Evolutionary conservation across 1,284 basidiomycete genomes (phyloP).

Genomic region (Hymenochaete sp.): DNA sequence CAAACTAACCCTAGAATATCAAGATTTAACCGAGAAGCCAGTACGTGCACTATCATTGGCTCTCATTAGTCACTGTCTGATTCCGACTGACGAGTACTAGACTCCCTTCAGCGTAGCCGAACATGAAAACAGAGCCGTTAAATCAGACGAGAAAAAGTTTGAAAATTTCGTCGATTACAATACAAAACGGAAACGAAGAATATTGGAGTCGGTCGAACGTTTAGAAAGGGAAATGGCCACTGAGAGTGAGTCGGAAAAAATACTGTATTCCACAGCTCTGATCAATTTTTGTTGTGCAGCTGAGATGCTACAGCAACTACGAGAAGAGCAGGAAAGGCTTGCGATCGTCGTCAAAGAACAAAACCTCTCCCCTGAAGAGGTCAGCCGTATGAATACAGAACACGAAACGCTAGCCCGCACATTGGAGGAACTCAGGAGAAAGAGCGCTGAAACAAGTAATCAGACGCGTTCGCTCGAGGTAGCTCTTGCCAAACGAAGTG

Average conservation of each 20-base stretch:
- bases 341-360: slow-evolving; percentile 65
- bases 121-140: slow-evolving; percentile 47
- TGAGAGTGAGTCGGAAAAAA: slow-evolving; percentile 20
- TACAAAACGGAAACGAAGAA: slow-evolving; percentile 46
- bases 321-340: slow-evolving; percentile 54
- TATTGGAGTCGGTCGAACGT: slow-evolving; percentile 50
- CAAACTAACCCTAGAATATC: slow-evolving; percentile 42
- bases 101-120: slow-evolving; percentile 56
- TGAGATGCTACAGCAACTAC: slow-evolving; percentile 49
- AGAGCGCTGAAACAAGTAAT: slow-evolving; percentile 63
- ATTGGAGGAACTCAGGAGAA: slow-evolving; percentile 67
- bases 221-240: slow-evolving; percentile 55
- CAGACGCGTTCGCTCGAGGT: slow-evolving; percentile 69
- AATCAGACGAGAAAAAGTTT: slow-evolving; percentile 61
- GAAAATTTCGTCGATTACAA: slow-evolving; percentile 58
- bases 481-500: slow-evolving; percentile 64
- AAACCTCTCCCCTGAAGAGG: slow-evolving; percentile 80
- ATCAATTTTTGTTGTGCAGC: slow-evolving; percentile 30
- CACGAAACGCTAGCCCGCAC: slow-evolving; percentile 64
- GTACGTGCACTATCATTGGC: slow-evolving; percentile 29
- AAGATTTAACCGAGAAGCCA: slow-evolving; percentile 50
- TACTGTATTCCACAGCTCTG: neutral
- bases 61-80: slow-evolving; percentile 10
- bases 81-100: slow-evolving; percentile 29
- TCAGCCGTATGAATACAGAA: slow-evolving; percentile 78